These are phyloP conservation scores for Globisporangium parvum DNA, from an alignment of 352 stramenopile genomes.

Conservation along the genomic window DNA sequence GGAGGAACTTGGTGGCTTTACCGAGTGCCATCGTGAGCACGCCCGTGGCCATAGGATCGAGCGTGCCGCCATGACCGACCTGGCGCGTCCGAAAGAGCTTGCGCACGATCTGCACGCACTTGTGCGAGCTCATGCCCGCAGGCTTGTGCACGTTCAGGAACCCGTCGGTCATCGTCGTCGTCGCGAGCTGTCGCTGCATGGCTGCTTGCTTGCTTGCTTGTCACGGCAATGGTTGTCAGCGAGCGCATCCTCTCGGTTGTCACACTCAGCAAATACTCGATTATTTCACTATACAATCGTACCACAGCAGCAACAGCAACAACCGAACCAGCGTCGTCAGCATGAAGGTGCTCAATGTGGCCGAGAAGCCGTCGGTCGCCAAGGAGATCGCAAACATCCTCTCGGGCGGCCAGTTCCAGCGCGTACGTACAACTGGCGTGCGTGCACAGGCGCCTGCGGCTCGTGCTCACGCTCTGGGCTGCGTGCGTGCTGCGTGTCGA, in stretches of 20 bases:
- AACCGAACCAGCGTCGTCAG: neutral
- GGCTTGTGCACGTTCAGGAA: constrained; percentile 85
- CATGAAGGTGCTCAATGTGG: constrained; percentile 96
- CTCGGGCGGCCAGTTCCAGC: constrained; percentile 47
- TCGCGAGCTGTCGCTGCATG: constrained; percentile 11
- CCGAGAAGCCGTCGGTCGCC: constrained; percentile 99
- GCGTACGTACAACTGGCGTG: constrained; percentile 30
- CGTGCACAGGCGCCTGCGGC: neutral
- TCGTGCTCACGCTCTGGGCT: neutral
- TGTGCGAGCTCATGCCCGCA: constrained; percentile 67
- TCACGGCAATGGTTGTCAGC: neutral
- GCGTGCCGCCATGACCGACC: constrained; percentile 76
- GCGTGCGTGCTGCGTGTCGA: neutral
- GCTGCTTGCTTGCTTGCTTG: neutral
- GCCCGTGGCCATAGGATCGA: constrained; percentile 87
- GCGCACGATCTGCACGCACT: constrained; percentile 62
- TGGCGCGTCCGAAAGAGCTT: constrained; percentile 66
- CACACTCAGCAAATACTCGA: too few species aligned
- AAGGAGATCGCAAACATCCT: constrained; percentile 96
- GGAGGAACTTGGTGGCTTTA: constrained; percentile 78
- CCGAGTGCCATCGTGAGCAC: constrained; percentile 79
- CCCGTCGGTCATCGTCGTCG: constrained; percentile 17
- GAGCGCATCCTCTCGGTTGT: too few species aligned
- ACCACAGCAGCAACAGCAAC: neutral
- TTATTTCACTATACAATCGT: too few species aligned